phyloP scores from a whole-genome alignment of 306 rosid species.

The Castanea crenata region DNA sequence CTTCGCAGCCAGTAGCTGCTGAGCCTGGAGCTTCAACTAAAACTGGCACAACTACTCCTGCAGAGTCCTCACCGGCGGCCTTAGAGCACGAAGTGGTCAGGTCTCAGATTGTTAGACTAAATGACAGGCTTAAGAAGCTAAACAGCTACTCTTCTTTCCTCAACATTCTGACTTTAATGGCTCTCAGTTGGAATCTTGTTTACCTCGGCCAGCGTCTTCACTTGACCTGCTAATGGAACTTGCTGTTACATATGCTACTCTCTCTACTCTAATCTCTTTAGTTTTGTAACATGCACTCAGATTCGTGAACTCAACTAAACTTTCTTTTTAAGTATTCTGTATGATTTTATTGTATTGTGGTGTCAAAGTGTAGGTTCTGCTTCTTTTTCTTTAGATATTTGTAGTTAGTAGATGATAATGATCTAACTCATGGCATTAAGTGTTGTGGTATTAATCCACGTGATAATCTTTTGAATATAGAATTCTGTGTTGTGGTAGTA shows the following conservation, averaged over 20 bases:
- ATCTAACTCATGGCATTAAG: too few species aligned
- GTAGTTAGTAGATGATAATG: too few species aligned
- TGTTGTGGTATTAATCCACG: too few species aligned
- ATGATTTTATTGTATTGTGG: background rate
- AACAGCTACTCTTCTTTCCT: constrained; percentile 58
- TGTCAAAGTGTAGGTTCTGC: too few species aligned
- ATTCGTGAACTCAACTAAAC: background rate
- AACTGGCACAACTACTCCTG: background rate
- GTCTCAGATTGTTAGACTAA: constrained; percentile 33
- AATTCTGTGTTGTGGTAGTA: too few species aligned
- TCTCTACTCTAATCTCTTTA: background rate
- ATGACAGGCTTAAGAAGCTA: constrained; percentile 57
- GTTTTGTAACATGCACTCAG: background rate
- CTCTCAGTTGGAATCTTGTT: constrained; percentile 71
- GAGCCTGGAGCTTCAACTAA: constrained; percentile 19
- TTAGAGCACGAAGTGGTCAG: constrained; percentile 29
- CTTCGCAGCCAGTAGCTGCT: background rate
- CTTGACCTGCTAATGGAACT: background rate
- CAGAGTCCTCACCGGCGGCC: background rate
- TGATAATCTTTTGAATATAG: too few species aligned
- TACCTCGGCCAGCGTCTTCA: constrained; percentile 46
- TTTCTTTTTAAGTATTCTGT: background rate
- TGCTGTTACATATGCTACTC: background rate
- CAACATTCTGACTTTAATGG: constrained; percentile 52
- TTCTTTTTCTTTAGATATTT: too few species aligned